Conservation (phyloP, 2,329 filamentous ascomycete genomes). For the Diaporthe amygdali region DNA sequence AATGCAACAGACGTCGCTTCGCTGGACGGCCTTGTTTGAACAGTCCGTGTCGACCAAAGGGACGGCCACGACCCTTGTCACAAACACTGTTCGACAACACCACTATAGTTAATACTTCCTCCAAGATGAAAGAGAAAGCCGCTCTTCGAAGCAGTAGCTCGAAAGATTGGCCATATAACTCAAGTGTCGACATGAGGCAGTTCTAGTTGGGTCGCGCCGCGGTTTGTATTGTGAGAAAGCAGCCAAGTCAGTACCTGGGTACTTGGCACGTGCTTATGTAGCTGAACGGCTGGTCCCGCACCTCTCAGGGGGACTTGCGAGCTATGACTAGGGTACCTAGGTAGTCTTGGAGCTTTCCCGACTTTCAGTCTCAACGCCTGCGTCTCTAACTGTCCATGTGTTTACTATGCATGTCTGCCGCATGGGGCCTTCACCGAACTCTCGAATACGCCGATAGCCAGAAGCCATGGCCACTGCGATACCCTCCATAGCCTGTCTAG, state of each 20-base stretch:
- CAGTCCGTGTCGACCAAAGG: too few species aligned
- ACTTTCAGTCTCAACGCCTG: not conserved
- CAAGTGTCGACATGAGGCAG: not conserved
- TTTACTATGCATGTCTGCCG: not conserved
- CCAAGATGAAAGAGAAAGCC: not conserved
- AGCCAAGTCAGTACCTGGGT: not conserved
- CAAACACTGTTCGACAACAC: not conserved
- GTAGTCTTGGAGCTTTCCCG: not conserved
- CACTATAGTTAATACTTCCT: not conserved
- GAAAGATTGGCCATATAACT: not conserved
- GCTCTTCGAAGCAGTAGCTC: not conserved
- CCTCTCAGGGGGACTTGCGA: not conserved
- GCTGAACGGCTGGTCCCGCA: not conserved
- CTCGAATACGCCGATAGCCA: not conserved
- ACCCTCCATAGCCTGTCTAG: slow-evolving; percentile 89
- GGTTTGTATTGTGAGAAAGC: not conserved
- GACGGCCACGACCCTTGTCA: too few species aligned
- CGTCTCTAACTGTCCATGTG: not conserved
- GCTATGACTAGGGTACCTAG: not conserved
- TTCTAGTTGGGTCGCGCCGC: too few species aligned
- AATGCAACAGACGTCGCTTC: too few species aligned
- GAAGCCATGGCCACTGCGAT: slow-evolving; percentile 65
- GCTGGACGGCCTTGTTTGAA: too few species aligned
- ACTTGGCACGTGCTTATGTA: too few species aligned
- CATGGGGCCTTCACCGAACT: not conserved